These are phyloP conservation scores for Xerocomus brunneocitrinus DNA, from an alignment of 768 basidiomycete genomes.

Conservation along the genomic window DNA sequence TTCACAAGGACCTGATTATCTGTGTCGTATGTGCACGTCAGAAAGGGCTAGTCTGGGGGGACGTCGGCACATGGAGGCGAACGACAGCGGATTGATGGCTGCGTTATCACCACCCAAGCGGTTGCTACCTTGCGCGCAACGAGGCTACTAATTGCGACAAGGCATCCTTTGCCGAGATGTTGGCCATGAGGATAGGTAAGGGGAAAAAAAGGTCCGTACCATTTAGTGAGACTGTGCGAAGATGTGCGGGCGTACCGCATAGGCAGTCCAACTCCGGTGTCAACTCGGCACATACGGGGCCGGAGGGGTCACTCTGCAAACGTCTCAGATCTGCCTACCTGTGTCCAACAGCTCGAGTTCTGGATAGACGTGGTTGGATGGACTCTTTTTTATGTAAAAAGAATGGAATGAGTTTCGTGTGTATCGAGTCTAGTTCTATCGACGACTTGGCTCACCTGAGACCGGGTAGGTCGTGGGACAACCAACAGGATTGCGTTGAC, in stretches of 20 bases:
- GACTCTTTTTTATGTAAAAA: not conserved
- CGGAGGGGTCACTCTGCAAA: too few species aligned
- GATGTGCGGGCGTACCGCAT: not conserved
- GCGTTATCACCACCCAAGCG: too few species aligned
- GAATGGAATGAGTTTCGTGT: too few species aligned
- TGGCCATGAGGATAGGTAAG: not conserved
- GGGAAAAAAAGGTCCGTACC: not conserved
- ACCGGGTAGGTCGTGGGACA: not conserved
- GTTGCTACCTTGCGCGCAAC: not conserved
- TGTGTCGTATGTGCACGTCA: too few species aligned
- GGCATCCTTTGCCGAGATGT: too few species aligned
- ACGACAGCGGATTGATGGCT: not conserved
- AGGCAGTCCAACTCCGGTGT: not conserved
- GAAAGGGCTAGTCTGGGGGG: too few species aligned
- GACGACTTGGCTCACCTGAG: not conserved
- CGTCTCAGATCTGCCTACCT: too few species aligned
- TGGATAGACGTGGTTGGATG: not conserved
- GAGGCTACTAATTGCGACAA: too few species aligned
- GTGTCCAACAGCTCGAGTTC: not conserved
- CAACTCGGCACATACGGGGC: not conserved
- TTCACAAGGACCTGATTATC: too few species aligned
- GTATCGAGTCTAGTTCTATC: not conserved
- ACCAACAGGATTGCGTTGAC: too few species aligned
- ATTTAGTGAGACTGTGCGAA: not conserved
- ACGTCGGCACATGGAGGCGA: not conserved